phyloP scores from a whole-genome alignment of 331 rosid species.

The Prunus yedoensis region DNA sequence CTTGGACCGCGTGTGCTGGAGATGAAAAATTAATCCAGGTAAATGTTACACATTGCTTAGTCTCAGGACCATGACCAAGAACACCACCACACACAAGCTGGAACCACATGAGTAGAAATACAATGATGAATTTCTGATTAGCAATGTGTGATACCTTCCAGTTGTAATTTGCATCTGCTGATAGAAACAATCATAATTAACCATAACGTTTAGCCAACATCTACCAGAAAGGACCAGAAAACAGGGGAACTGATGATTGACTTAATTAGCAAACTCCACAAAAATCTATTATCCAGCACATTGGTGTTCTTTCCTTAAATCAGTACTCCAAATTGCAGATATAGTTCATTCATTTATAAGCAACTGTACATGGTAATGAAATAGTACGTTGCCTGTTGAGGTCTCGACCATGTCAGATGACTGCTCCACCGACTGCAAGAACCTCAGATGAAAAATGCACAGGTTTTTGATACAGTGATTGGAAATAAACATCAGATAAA shows the following conservation, averaged over 20 bases:
- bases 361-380: slow-evolving; percentile 29
- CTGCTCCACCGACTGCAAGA: slow-evolving; percentile 79
- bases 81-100: slow-evolving; percentile 68
- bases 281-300: not conserved
- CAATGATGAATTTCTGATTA: slow-evolving; percentile 71
- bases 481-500: slow-evolving; percentile 78
- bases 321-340: slow-evolving; percentile 15
- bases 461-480: slow-evolving; percentile 43
- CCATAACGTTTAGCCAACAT: slow-evolving; percentile 3
- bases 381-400: slow-evolving; percentile 88
- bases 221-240: not conserved
- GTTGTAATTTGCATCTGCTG: slow-evolving; percentile 90
- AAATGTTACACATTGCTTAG: slow-evolving; percentile 73
- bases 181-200: slow-evolving; percentile 28
- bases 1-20: slow-evolving; percentile 60
- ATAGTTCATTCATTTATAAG: slow-evolving; percentile 13
- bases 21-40: slow-evolving; percentile 66
- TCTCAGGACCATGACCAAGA: slow-evolving; percentile 91
- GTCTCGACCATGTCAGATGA: slow-evolving; percentile 72
- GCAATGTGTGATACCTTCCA: slow-evolving; percentile 79
- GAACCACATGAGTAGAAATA: slow-evolving; percentile 67
- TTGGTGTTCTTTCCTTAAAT: not conserved
- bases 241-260: not conserved
- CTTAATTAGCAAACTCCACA: not conserved
- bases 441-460: slow-evolving; percentile 60